These are phyloP conservation scores for Populus trichocarpa DNA, from an alignment of 441 rosid genomes.

Conservation along the genomic window DNA sequence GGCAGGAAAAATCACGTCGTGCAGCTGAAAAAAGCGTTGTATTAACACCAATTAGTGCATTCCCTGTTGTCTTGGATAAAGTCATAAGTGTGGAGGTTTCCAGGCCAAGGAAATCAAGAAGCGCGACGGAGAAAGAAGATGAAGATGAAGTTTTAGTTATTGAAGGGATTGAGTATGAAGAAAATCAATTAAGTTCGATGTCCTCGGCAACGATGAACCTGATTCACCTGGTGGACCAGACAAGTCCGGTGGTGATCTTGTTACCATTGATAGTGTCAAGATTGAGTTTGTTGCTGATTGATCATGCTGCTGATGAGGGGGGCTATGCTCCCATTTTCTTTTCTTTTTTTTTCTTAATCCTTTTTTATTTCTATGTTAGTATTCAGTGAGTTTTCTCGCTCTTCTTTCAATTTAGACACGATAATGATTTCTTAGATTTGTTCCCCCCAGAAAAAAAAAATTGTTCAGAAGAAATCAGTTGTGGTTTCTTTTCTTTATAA, in stretches of 20 bases:
- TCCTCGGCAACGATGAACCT: conserved; percentile 45
- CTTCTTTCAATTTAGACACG: too few relatives aligned
- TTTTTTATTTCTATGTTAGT: too few relatives aligned
- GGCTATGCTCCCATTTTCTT: too few relatives aligned
- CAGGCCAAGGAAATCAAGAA: conserved; percentile 50
- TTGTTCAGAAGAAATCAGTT: too few relatives aligned
- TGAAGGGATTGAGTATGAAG: conserved; percentile 39
- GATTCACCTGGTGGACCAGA: conserved; percentile 24
- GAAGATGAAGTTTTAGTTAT: conserved; percentile 48
- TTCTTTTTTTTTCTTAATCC: too few relatives aligned
- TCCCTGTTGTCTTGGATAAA: conserved; percentile 41
- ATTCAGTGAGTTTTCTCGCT: too few relatives aligned
- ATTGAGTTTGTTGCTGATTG: conserved; percentile 25
- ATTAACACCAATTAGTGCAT: conserved; percentile 13
- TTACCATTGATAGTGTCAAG: conserved; percentile 35
- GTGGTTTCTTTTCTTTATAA: too few relatives aligned
- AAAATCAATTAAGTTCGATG: conserved; percentile 40
- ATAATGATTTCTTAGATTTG: too few relatives aligned
- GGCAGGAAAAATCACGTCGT: conserved; percentile 13
- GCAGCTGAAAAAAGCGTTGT: conserved; percentile 25
- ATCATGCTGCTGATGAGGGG: not conserved
- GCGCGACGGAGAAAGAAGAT: conserved; percentile 47
- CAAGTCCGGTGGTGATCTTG: conserved; percentile 30
- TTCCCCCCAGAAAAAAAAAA: too few relatives aligned
- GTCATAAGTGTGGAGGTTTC: conserved; percentile 27